Evolutionary conservation across 2,329 filamentous ascomycete species (phyloP).

Genomic region (Dactylonectria macrodidyma): DNA sequence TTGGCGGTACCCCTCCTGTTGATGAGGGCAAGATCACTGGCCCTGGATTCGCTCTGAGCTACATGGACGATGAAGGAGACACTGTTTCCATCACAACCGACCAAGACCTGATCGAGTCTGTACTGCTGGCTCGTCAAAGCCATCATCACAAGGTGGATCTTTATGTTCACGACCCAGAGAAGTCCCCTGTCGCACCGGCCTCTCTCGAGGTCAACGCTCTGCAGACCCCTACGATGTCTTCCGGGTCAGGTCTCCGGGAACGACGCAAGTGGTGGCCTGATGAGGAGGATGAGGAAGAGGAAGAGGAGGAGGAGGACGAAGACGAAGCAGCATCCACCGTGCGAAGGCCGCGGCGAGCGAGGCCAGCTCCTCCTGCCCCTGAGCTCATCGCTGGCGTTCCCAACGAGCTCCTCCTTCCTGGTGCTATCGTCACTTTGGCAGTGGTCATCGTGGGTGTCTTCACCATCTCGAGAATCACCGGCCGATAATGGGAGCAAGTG

Average conservation of each 20-base stretch:
- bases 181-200: constrained; percentile 79
- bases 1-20: constrained; percentile 85
- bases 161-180: constrained; percentile 93
- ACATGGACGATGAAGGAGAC: constrained; percentile 96
- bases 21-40: constrained; percentile 84
- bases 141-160: constrained; percentile 95
- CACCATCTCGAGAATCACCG: constrained; percentile 80
- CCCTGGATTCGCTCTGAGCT: constrained; percentile 91
- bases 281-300: constrained; percentile 65
- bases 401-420: constrained; percentile 93
- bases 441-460: constrained; percentile 96
- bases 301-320: constrained; percentile 66
- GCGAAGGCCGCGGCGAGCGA: constrained; percentile 61
- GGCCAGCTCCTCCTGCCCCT: constrained; percentile 65
- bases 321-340: constrained; percentile 63
- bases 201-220: constrained; percentile 62
- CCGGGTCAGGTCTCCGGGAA: constrained; percentile 63
- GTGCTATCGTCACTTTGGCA: constrained; percentile 94
- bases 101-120: constrained; percentile 91
- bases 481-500: constrained; percentile 58
- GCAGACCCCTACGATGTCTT: constrained; percentile 65
- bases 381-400: constrained; percentile 91
- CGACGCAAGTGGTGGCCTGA: constrained; percentile 73
- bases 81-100: constrained; percentile 97
- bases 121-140: constrained; percentile 83